Base-by-base conservation (phyloP, 768 basidiomycete genomes). In the Pulveroboletus sp. region DNA sequence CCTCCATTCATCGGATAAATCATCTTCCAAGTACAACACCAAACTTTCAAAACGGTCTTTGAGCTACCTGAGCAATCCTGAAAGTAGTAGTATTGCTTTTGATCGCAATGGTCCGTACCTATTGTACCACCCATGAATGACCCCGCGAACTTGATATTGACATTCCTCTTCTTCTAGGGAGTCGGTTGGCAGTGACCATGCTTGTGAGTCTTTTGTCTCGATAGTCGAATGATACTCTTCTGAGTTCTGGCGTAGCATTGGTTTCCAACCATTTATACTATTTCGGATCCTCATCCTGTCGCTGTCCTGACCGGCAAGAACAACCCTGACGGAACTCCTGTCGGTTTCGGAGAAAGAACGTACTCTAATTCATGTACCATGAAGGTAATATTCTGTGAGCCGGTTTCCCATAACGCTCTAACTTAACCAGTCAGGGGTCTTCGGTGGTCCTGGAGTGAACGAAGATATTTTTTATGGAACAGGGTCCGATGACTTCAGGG, bases 401-500 rank as follows among this genome's bases (percentile, higher is more conserved):
- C 15, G n/a, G 15, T 15, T 46, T 49, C 12, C 17, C 48, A 33
- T 28, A 1, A 30, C 18, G 8, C 24, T 31, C 45, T 43, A 38
- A 46, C 27, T 47, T 46, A 33, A 56, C 43, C 50, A 90, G 86
- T 85, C 89, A 52, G 88, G 87, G 3, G 78, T 81, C 6, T 91
- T 93, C 55, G 86, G 89, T 33, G 79, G 81, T 3, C 75, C 76
- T 2, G 77, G 76, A 5, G 58, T 76, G 27, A 71, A 76, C 41
- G 67, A 57, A 21, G 85, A 86, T 47, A 64, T 73, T 28, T 79
- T 84, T 57, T 92, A 84, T 59, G 76, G 76, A 32, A 78, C 79
- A n/a, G 90, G 90, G 14, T 90, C 87, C 10, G 90, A 93, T 61
- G 87, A 92, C 64, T 92, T 91, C 61, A 74, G 82, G 33, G 80